phyloP scores from a whole-genome alignment of 78 protist genomes.

The Polysphondylium violaceum region DNA sequence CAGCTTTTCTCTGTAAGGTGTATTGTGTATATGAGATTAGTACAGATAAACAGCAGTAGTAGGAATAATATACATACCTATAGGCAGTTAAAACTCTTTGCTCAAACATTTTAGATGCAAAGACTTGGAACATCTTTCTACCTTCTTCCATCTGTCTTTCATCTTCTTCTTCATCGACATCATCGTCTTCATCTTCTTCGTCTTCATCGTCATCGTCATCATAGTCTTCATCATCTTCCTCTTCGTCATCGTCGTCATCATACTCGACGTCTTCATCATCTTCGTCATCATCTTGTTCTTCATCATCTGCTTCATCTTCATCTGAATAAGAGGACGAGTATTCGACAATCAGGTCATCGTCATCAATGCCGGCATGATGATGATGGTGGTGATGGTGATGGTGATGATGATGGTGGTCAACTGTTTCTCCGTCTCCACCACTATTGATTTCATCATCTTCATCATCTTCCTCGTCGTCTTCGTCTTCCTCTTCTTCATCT shows the following conservation, averaged over 20 bases:
- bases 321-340: too few species aligned
- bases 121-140: slow-evolving; percentile 83
- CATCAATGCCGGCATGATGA: neutral
- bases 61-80: neutral
- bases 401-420: slow-evolving; percentile 5
- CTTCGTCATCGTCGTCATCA: slow-evolving; percentile 28
- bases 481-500: slow-evolving; percentile 17
- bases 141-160: slow-evolving; percentile 85
- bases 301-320: slow-evolving; percentile 18
- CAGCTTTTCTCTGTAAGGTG: slow-evolving; percentile 35
- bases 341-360: too few species aligned
- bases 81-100: slow-evolving; percentile 79
- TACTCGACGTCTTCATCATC: slow-evolving; percentile 32
- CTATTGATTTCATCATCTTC: neutral
- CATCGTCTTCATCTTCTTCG: slow-evolving; percentile 28
- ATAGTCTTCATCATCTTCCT: slow-evolving; percentile 31
- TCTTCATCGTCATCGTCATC: slow-evolving; percentile 42
- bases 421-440: neutral
- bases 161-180: slow-evolving; percentile 56
- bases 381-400: neutral
- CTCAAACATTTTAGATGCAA: slow-evolving; percentile 85
- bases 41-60: neutral
- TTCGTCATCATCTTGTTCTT: slow-evolving; percentile 47
- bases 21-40: neutral
- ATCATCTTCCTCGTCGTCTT: neutral